phyloP scores from a whole-genome alignment of 495 filamentous ascomycete species.

The Talaromyces wortmannii region DNA sequence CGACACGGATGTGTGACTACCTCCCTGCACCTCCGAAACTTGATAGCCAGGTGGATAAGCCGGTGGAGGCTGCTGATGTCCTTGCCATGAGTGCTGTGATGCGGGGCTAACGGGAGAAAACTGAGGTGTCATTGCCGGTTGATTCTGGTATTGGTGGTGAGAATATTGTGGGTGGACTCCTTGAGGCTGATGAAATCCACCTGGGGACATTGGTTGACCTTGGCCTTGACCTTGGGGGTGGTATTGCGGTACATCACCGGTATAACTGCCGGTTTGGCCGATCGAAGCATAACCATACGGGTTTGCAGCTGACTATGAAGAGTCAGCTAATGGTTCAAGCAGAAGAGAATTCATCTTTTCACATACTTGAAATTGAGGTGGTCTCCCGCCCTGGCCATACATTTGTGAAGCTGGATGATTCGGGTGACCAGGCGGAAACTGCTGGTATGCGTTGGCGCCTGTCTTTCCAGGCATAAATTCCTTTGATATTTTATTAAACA shows the following conservation, averaged over 20 bases:
- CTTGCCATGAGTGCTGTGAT: background rate
- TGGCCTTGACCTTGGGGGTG: constrained; percentile 2
- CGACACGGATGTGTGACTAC: background rate
- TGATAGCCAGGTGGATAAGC: background rate
- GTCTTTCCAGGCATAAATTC: background rate
- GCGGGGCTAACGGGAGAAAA: background rate
- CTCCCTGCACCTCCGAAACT: background rate
- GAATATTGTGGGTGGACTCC: background rate
- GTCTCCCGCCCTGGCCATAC: background rate
- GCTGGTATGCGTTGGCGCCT: background rate
- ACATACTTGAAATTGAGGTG: background rate
- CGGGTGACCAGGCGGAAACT: background rate
- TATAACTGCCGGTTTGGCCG: background rate
- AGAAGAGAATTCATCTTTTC: background rate
- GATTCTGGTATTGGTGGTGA: background rate
- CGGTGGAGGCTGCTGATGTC: background rate
- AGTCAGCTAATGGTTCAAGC: background rate
- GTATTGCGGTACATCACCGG: constrained; percentile 2
- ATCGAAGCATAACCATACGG: constrained; percentile 3
- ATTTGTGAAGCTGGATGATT: background rate
- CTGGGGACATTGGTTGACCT: background rate
- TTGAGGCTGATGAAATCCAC: background rate
- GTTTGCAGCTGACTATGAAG: background rate
- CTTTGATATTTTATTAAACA: background rate
- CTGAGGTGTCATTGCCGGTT: background rate